Evolutionary conservation across 2,329 filamentous ascomycete genomes (phyloP).

Genomic region (Venturia nashicola): DNA sequence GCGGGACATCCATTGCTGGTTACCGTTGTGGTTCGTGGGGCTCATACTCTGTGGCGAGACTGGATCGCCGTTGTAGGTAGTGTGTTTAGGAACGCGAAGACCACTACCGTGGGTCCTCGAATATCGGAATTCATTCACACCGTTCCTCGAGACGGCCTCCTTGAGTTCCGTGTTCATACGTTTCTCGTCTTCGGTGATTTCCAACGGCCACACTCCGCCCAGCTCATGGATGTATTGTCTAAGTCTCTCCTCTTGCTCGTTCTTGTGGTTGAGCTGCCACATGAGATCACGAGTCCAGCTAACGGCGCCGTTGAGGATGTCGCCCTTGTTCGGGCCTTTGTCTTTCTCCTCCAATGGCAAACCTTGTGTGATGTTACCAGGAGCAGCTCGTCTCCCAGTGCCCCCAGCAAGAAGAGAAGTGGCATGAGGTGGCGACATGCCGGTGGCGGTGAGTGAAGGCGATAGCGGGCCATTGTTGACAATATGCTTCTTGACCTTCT

Average conservation of each 20-base stretch:
- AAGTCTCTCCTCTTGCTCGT: slow-evolving; percentile 80
- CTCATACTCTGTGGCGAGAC: slow-evolving; percentile 44
- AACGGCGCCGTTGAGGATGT: slow-evolving; percentile 93
- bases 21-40: slow-evolving; percentile 42
- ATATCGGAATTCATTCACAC: slow-evolving; percentile 65
- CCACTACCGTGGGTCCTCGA: slow-evolving; percentile 73
- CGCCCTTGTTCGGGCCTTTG: slow-evolving; percentile 96
- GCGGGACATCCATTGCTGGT: slow-evolving; percentile 26
- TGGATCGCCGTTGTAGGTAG: slow-evolving; percentile 76
- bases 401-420: slow-evolving; percentile 82
- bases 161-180: slow-evolving; percentile 91
- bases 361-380: slow-evolving; percentile 80
- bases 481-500: slow-evolving; percentile 91
- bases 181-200: slow-evolving; percentile 80
- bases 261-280: slow-evolving; percentile 87
- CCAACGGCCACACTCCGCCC: slow-evolving; percentile 66
- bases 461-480: slow-evolving; percentile 85
- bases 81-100: slow-evolving; percentile 83
- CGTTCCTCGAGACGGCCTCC: slow-evolving; percentile 75
- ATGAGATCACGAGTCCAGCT: slow-evolving; percentile 96
- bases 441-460: slow-evolving; percentile 61
- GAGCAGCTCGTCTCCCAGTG: slow-evolving; percentile 69
- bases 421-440: slow-evolving; percentile 58
- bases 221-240: slow-evolving; percentile 61
- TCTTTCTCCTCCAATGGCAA: slow-evolving; percentile 94